phyloP scores from a whole-genome alignment of 2,329 filamentous ascomycete genomes.

The Exophiala sp. region DNA sequence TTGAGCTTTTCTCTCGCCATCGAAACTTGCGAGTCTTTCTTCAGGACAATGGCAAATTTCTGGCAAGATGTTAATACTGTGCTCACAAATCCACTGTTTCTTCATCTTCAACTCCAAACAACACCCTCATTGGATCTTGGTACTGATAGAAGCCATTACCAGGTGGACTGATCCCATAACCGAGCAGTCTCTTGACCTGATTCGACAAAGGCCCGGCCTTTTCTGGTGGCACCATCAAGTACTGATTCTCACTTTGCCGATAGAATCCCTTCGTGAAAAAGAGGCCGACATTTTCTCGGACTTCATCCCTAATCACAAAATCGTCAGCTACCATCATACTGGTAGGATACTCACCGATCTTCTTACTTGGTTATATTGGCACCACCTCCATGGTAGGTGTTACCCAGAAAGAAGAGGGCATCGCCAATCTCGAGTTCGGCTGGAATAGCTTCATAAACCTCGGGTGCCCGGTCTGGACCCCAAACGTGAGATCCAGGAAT shows the following conservation, averaged over 20 bases:
- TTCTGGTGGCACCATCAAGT: slow-evolving; percentile 23
- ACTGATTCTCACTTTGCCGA: slow-evolving; percentile 28
- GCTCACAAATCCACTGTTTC: slow-evolving; percentile 33
- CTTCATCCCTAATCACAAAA: not conserved
- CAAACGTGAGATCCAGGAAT: slow-evolving; percentile 31
- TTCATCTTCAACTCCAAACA: slow-evolving; percentile 28
- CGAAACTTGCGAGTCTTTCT: not conserved
- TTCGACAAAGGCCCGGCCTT: slow-evolving; percentile 14
- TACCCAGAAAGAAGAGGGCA: slow-evolving; percentile 36
- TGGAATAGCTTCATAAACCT: slow-evolving; percentile 19
- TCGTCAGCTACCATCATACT: not conserved
- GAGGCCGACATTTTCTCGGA: slow-evolving; percentile 6
- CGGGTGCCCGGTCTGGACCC: slow-evolving; percentile 16
- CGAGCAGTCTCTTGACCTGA: slow-evolving; percentile 24
- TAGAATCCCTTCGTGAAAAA: slow-evolving; percentile 5
- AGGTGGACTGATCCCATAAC: slow-evolving; percentile 25
- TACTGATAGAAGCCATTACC: slow-evolving; percentile 18
- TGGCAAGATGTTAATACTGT: slow-evolving; percentile 2
- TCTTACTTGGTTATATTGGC: slow-evolving; percentile 26
- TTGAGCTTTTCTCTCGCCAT: not conserved
- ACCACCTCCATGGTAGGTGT: slow-evolving; percentile 34
- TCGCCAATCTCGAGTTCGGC: slow-evolving; percentile 36
- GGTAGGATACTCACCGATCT: slow-evolving; percentile 6
- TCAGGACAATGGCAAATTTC: not conserved
- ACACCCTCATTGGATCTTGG: slow-evolving; percentile 17